Evolutionary conservation across 768 basidiomycete genomes (phyloP), one percentile per base, ranked within the genome.

Genomic region (Tephrocybe sp.): DNA sequence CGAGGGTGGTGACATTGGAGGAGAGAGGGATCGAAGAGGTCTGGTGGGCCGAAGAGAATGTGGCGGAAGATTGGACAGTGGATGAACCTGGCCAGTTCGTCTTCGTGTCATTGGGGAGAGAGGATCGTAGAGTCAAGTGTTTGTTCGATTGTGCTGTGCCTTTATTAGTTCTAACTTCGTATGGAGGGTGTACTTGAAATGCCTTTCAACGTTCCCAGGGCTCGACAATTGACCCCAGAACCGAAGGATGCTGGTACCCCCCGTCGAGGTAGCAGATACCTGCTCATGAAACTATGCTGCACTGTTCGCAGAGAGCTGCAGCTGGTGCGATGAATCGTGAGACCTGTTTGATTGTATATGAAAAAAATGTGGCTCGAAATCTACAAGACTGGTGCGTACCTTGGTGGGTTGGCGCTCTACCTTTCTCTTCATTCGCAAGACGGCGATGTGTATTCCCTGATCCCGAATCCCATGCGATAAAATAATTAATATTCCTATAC

Each of bases 211-310:
- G 63, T 89, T 75, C 9, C 86, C 85, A 2, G 90, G 91, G 56
- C 89, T 91, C 3, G 91, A n/a, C 91, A 1, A 90, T 94, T 34
- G 93, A 68, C 2, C 90, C 91, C 35, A 94, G 66, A 4, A 93
- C 72, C 61, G 76, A 75, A 0, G 88, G 87, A 11, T 85, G 75
- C 21, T 69, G 64, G 1, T 53, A 38, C 2, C 46, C n/a, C n/a
- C 56, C 8, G 37, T 42, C 0, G 44, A 56, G 22, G 32, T 19
- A 15, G 42, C 35, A 21, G 44, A 31, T n/a, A 30, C 54, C 34
- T 76, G 73, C 8, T 63, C 56, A 1, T 78, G 76, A 18, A 85
- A 86, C 86, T 3, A 56, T 53, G 39, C 69, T 66, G 59, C 90
- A 88, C 61, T 91, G 89, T 47, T 82, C 75, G 55, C 87, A 88